Evolutionary conservation across 2,329 filamentous ascomycete genomes (phyloP).

Genomic region (Fusarium sp.): DNA sequence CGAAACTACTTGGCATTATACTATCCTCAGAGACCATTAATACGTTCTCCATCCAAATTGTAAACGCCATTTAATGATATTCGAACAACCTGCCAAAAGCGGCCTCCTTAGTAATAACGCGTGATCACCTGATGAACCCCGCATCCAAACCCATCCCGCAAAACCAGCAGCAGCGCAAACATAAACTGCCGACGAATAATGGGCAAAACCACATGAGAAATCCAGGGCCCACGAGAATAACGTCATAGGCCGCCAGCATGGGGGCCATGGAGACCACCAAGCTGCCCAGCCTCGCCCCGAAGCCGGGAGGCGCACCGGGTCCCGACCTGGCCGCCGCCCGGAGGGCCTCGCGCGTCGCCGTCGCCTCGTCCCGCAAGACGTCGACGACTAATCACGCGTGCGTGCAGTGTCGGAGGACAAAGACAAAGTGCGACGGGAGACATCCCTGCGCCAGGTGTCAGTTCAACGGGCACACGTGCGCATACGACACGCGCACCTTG

Average conservation of each 20-base stretch:
- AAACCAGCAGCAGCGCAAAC: background rate
- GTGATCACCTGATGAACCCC: slow-evolving; percentile 5
- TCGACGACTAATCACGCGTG: slow-evolving; percentile 15
- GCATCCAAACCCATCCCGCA: background rate
- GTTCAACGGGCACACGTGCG: slow-evolving; percentile 2
- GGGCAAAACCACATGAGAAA: background rate
- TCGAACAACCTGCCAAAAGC: background rate
- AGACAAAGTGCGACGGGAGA: slow-evolving; percentile 24
- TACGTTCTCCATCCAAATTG: background rate
- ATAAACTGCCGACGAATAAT: background rate
- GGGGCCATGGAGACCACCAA: slow-evolving; percentile 10
- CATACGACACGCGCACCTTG: slow-evolving; percentile 15
- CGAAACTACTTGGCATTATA: background rate
- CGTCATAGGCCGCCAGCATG: slow-evolving; percentile 19
- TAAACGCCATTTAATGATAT: background rate
- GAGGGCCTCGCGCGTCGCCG: background rate
- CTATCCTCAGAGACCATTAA: background rate
- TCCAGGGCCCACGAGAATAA: slow-evolving; percentile 2
- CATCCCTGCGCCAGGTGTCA: slow-evolving; percentile 11
- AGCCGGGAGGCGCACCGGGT: background rate
- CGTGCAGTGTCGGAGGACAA: slow-evolving; percentile 20
- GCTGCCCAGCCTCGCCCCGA: slow-evolving; percentile 20
- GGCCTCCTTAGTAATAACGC: background rate
- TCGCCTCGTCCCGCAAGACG: slow-evolving; percentile 6
- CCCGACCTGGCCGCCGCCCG: background rate